Conservation (phyloP, 495 filamentous ascomycete genomes). For the Chaetomium tenue region DNA sequence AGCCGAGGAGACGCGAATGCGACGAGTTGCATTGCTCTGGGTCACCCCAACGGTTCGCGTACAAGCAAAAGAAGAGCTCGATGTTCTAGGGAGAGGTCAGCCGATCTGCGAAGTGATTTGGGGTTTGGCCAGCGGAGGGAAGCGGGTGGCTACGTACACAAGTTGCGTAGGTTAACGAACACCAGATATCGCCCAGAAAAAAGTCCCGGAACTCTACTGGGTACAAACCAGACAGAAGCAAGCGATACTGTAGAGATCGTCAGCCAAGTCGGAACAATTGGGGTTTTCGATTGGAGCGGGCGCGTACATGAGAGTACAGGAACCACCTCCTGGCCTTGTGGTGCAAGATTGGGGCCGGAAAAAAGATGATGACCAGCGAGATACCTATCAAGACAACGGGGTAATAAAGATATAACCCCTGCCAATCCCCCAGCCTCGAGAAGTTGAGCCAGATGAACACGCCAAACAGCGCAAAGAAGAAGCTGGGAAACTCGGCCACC, state of each 20-base stretch:
- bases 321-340: slow-evolving; percentile 79
- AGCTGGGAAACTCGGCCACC: slow-evolving; percentile 75
- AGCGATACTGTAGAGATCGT: slow-evolving; percentile 62
- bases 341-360: slow-evolving; percentile 72
- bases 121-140: not conserved
- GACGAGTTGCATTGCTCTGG: slow-evolving; percentile 78
- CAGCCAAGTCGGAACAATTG: not conserved
- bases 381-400: slow-evolving; percentile 77
- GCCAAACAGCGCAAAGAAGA: slow-evolving; percentile 75
- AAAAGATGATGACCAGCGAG: slow-evolving; percentile 63
- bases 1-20: slow-evolving; percentile 79
- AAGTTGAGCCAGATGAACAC: slow-evolving; percentile 88
- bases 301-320: slow-evolving; percentile 74
- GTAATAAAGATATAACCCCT: slow-evolving; percentile 78
- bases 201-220: slow-evolving; percentile 97
- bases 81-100: slow-evolving; percentile 60
- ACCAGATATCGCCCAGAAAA: slow-evolving; percentile 96
- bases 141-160: slow-evolving; percentile 59
- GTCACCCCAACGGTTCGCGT: slow-evolving; percentile 68
- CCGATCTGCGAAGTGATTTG: not conserved
- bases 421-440: slow-evolving; percentile 54
- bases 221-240: slow-evolving; percentile 80
- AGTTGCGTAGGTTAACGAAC: slow-evolving; percentile 85
- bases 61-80: slow-evolving; percentile 91
- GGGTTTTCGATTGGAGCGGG: not conserved